Evolutionary conservation across 2,329 filamentous ascomycete genomes (phyloP).

Genomic region (Diplocarpon rosae): DNA sequence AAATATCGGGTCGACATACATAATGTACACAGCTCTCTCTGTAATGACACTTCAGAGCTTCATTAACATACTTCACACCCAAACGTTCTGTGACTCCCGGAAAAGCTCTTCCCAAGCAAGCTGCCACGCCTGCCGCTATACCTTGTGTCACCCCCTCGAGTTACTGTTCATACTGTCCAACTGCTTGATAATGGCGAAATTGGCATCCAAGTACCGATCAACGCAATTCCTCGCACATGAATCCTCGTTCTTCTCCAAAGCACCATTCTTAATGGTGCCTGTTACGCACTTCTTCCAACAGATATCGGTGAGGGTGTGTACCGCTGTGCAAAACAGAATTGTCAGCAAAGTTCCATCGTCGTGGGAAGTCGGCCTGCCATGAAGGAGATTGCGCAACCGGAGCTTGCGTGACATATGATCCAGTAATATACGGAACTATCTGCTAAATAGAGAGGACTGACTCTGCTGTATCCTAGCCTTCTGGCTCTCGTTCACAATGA

Average conservation of each 20-base stretch:
- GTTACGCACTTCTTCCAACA: constrained; percentile 96
- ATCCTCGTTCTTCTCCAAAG: constrained; percentile 70
- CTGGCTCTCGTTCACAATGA: constrained; percentile 74
- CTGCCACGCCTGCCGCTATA: too few relatives aligned
- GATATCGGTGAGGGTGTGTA: constrained; percentile 58
- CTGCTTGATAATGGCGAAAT: constrained; percentile 74
- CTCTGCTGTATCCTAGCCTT: constrained; percentile 55
- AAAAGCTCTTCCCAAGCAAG: too few relatives aligned
- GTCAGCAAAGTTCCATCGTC: neutral
- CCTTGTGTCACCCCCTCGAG: neutral
- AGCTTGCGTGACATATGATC: too few relatives aligned
- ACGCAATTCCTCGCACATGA: constrained; percentile 85
- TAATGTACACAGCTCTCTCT: neutral
- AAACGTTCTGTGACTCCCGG: neutral
- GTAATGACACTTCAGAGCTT: neutral
- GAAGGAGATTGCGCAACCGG: neutral
- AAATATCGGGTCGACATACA: too few relatives aligned
- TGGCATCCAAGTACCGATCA: constrained; percentile 84
- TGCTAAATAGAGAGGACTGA: constrained; percentile 23
- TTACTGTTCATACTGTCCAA: constrained; percentile 55
- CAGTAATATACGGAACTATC: neutral
- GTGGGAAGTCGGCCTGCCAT: neutral
- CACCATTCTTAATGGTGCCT: constrained; percentile 55
- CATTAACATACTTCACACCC: constrained; percentile 6
- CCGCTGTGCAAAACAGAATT: constrained; percentile 32